Conservation (phyloP, 257 asterid species). For the Fraxinus anomala region DNA sequence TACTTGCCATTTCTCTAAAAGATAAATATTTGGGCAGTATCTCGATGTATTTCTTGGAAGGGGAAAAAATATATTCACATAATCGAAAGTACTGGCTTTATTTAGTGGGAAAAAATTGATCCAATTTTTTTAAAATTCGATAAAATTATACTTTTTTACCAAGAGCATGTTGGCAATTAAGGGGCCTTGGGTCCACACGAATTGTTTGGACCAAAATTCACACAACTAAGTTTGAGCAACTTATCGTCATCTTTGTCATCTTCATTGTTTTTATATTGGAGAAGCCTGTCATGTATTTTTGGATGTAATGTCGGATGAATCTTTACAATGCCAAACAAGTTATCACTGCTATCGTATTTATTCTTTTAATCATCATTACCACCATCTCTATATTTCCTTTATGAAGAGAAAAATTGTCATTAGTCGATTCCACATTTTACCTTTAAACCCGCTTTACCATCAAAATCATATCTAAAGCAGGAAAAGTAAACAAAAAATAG, state of each 20-base stretch:
- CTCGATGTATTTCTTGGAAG: neutral
- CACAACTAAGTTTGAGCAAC: neutral
- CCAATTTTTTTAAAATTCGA: neutral
- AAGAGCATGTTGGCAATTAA: neutral
- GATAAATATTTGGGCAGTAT: neutral
- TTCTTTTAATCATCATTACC: neutral
- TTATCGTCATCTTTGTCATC: neutral
- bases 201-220: neutral
- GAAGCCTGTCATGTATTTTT: neutral
- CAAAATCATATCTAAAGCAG: neutral
- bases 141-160: neutral
- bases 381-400: neutral
- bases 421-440: neutral
- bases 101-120: neutral
- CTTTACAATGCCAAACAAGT: slow-evolving; percentile 1
- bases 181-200: neutral
- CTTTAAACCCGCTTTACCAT: neutral
- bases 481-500: neutral
- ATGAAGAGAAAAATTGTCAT: neutral
- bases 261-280: neutral
- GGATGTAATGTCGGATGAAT: neutral
- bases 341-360: neutral
- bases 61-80: neutral
- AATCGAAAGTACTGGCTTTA: neutral
- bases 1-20: neutral